Conservation (phyloP, 768 basidiomycete species). For the Tricholoma sp. region DNA sequence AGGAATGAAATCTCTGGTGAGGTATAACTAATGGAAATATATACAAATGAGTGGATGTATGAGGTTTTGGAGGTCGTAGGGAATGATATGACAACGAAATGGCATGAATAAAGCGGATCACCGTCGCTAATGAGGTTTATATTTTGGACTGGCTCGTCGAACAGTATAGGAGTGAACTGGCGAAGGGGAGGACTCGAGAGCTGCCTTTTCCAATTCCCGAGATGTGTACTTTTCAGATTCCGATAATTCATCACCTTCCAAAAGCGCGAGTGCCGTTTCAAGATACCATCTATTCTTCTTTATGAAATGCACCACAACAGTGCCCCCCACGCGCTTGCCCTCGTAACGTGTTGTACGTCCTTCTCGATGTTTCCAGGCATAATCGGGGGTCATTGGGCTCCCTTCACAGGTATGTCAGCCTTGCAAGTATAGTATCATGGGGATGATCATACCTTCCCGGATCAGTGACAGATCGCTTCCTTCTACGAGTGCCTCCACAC, state of each 20-base stretch:
- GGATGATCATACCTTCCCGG: slow-evolving; percentile 46
- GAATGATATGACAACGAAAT: background rate
- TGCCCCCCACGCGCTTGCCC: slow-evolving; percentile 77
- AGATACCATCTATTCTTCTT: slow-evolving; percentile 97
- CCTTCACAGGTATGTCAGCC: slow-evolving; percentile 31
- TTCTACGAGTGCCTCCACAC: slow-evolving; percentile 90
- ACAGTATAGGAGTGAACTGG: slow-evolving; percentile 6
- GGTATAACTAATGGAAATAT: background rate
- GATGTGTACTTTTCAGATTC: slow-evolving; percentile 43
- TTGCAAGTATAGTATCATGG: background rate
- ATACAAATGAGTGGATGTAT: background rate
- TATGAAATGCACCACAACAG: slow-evolving; percentile 94
- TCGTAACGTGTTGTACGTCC: slow-evolving; percentile 62
- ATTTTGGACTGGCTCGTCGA: background rate
- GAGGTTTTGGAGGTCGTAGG: background rate
- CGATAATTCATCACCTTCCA: slow-evolving; percentile 73
- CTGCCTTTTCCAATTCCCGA: slow-evolving; percentile 18
- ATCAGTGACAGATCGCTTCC: slow-evolving; percentile 79
- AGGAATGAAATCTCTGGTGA: background rate
- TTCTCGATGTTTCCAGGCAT: slow-evolving; percentile 72
- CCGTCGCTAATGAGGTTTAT: slow-evolving; percentile 2
- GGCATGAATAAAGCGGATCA: background rate
- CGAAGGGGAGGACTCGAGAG: slow-evolving; percentile 6
- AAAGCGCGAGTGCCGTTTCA: slow-evolving; percentile 84
- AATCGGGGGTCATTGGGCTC: slow-evolving; percentile 50